Evolutionary conservation across 257 asterid species (phyloP).

Genomic region (Primulina tabacum): DNA sequence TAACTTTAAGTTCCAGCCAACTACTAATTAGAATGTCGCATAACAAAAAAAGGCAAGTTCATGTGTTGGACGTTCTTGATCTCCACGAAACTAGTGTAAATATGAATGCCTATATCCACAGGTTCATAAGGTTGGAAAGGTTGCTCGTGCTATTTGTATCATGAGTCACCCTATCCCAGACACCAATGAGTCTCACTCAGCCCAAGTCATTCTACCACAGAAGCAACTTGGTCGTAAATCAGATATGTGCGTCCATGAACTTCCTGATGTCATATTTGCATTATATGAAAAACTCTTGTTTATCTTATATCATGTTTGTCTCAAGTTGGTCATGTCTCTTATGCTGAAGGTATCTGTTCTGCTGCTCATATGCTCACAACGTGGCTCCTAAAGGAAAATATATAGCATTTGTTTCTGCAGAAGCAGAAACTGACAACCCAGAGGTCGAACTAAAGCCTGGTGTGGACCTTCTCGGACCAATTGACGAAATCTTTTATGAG

Average conservation of each 20-base stretch:
- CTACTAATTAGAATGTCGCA: slow-evolving; percentile 2
- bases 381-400: slow-evolving; percentile 93
- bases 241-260: slow-evolving; percentile 64
- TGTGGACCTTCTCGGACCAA: slow-evolving; percentile 80
- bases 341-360: slow-evolving; percentile 77
- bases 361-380: slow-evolving; percentile 91
- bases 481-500: slow-evolving; percentile 88
- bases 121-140: slow-evolving; percentile 86
- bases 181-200: slow-evolving; percentile 91
- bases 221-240: slow-evolving; percentile 98
- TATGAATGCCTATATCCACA: slow-evolving; percentile 30
- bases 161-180: slow-evolving; percentile 99
- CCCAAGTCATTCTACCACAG: slow-evolving; percentile 95
- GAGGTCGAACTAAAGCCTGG: slow-evolving; percentile 92
- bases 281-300: too few species aligned
- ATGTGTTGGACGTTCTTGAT: slow-evolving; percentile 8
- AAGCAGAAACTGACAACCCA: slow-evolving; percentile 87
- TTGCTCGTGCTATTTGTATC: slow-evolving; percentile 86
- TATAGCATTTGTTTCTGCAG: slow-evolving; percentile 80
- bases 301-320: background rate
- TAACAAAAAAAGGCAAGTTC: background rate
- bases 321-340: slow-evolving; percentile 2
- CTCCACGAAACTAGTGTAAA: slow-evolving; percentile 23
- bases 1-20: slow-evolving; percentile 20
- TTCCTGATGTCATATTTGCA: background rate